Conservation (phyloP, 148 eudicot species). For the Simmondsia chinensis region DNA sequence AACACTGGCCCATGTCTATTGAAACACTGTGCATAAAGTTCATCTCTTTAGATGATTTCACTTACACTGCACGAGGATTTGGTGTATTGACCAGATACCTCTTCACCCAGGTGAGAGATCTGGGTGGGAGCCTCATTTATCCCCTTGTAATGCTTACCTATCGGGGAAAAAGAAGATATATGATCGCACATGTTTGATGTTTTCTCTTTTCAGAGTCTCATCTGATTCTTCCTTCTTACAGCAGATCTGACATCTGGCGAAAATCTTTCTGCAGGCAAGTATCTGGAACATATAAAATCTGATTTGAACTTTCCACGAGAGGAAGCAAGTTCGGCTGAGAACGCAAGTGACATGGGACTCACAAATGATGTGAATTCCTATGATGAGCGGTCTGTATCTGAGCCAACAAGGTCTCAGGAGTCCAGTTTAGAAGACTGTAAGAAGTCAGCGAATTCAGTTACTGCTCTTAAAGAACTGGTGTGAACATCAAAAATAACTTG, state of each 20-base stretch:
- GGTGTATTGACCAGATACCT: no score
- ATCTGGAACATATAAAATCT: conserved; percentile 44
- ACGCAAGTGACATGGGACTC: conserved; percentile 38
- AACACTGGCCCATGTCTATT: no score
- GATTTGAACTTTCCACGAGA: conserved; percentile 37
- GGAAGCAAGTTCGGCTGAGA: conserved; percentile 41
- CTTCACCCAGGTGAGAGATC: no score
- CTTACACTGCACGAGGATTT: no score
- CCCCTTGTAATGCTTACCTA: no score
- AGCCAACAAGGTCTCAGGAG: conserved; percentile 35
- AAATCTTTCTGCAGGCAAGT: conserved; percentile 52
- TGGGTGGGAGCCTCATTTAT: no score
- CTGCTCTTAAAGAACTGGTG: conserved; percentile 72
- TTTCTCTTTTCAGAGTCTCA: background rate
- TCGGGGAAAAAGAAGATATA: no score
- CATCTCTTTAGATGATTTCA: no score
- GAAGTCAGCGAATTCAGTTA: conserved; percentile 40
- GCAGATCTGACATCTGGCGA: conserved; percentile 6
- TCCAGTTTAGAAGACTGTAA: conserved; percentile 41
- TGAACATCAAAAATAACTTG: conserved; percentile 7
- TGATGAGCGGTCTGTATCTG: conserved; percentile 38
- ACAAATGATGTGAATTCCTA: conserved; percentile 33
- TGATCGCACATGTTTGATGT: no score
- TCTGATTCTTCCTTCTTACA: background rate
- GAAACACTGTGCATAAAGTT: no score